Percentiles rank a stretch among this genome's conserved stretches.
Conservation (phyloP, 768 basidiomycete species). For the Rhodotorula sphaerocarpa region DNA sequence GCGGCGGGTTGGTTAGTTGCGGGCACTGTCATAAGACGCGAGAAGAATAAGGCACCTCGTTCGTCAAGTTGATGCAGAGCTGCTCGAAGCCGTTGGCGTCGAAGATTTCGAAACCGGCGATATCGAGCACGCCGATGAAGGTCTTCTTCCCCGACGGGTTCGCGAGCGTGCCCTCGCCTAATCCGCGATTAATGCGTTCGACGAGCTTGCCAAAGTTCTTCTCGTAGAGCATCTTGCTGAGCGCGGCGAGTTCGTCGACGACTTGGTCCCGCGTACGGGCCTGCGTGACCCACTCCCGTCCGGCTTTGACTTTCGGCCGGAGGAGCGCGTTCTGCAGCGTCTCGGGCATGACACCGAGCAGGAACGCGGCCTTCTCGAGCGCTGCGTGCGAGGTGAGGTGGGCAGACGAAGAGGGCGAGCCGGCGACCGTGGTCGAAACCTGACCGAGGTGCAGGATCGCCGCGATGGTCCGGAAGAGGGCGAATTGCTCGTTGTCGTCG, state of each 20-base stretch:
- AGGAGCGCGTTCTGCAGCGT: conserved; percentile 74
- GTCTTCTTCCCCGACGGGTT: conserved; percentile 53
- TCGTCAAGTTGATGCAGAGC: conserved; percentile 95
- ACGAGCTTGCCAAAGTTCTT: conserved; percentile 91
- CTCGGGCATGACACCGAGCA: conserved; percentile 74
- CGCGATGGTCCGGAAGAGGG: conserved; percentile 88
- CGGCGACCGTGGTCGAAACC: conserved; percentile 58
- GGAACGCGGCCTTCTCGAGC: conserved; percentile 62
- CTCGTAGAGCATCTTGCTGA: conserved; percentile 94
- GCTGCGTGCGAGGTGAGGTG: conserved; percentile 36
- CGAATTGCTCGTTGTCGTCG: conserved; percentile 68
- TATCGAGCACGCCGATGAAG: conserved; percentile 97
- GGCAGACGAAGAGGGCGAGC: conserved; percentile 63
- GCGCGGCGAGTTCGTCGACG: conserved; percentile 75
- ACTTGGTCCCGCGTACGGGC: conserved; percentile 85
- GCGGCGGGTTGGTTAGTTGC: background rate
- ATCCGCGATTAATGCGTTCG: conserved; percentile 84
- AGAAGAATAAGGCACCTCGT: conserved; percentile 51
- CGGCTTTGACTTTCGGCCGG: conserved; percentile 82
- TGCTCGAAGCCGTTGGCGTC: conserved; percentile 67
- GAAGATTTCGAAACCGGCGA: conserved; percentile 94
- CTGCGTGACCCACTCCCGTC: conserved; percentile 93
- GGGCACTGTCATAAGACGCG: too few species aligned
- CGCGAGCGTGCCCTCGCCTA: conserved; percentile 50
- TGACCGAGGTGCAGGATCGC: conserved; percentile 94